Base-by-base conservation (phyloP, 345 rosid species). In the Combretum micranthum region DNA sequence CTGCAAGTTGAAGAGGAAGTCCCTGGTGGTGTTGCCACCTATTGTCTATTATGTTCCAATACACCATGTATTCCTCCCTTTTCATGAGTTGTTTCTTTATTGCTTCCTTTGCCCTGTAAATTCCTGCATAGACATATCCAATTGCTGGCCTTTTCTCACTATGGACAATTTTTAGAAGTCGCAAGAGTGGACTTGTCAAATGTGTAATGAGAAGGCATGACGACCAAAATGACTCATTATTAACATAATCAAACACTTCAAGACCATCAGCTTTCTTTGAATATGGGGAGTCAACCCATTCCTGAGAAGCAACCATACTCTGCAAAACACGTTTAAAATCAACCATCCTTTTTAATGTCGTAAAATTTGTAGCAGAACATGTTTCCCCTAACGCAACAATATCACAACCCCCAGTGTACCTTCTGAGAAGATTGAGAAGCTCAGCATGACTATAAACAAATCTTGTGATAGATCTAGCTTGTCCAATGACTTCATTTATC, bases 1-100 rank as follows among this genome's bases (percentile, higher is more conserved):
- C 99, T 4, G 97, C 92, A 60, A 80, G 86, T 47, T 83, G 87
- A 56, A 93, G 80, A 66, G 97, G 94, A 73, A 78, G 85, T 60
- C 79, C 80, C 64, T 76, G 71, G 21, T 76, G 89, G 47, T 72
- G 87, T 62, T 71, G 69, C 97, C 96, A 93, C 81, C 96, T 72
- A 51, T 49, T 78, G 73, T 93, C 92, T 47, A 93, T 85, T 23
- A 83, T 82, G 47, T 79, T 80, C 99, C 97, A 93, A 76, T 79
- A 87, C 15, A 65, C 61, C 75, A 65, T 60, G 68, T 89, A 93
- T 43, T 83, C 90, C 46, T 77, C 88, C 63, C 73, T 75, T 62
- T 85, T 82, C 52, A 59, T 55, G 44, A 93, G 77, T 73, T 84
- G 84, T 64, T 73, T 83, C 80, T 89, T 93, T 42, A 89, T 81